Evolutionary conservation across 2,329 filamentous ascomycete genomes (phyloP), one percentile per base, ranked within the genome.

Genomic region (Fonsecaea multimorphosa): DNA sequence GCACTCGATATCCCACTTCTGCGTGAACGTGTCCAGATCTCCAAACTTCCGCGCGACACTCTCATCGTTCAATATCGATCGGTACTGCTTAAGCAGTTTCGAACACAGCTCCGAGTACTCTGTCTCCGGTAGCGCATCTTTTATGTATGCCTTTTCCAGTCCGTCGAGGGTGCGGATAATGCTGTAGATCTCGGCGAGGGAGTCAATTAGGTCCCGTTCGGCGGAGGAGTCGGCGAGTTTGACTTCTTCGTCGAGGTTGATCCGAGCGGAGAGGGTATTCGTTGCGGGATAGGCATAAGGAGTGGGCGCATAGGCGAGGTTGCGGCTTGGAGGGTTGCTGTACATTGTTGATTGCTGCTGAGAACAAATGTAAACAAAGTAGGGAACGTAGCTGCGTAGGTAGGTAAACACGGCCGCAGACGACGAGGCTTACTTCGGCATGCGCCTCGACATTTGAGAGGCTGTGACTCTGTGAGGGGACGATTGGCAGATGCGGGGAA

Each of bases 61-160:
- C 72, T 98, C 94, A 76, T 98, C 92, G 32, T 91, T 89, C 32
- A 99, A 81, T 68, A 96, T 93, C 64, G 93, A 96, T 78, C 94
- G 96, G 83, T 99, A 99, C 81, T 99, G 95, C 79, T 97, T 96
- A 73, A 99, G 80, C 66, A 97, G 86, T 44, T 95, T 88, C 75
- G 93, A 91, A 83, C 96, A 99, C 71, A 95, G 97, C 76, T 98
- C 95, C 1, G 93, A 96, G 78, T 99, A 99, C 74, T 97, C 94
- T 59, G 85, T 85, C 79, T 98, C 95, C 5, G 91, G 87, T 58
- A 99, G 90, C 24, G 93, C 94, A 83, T 99, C 95, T 75, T 97
- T 96, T 44, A 99, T 86, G 75, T 97, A 99, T 0, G 94, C 96
- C 78, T 96, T 97, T 75, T 99, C 95, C 1, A 99, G 86, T 70